phyloP scores from a whole-genome alignment of 139 green algal species.

The Spirogloea muscicola region DNA sequence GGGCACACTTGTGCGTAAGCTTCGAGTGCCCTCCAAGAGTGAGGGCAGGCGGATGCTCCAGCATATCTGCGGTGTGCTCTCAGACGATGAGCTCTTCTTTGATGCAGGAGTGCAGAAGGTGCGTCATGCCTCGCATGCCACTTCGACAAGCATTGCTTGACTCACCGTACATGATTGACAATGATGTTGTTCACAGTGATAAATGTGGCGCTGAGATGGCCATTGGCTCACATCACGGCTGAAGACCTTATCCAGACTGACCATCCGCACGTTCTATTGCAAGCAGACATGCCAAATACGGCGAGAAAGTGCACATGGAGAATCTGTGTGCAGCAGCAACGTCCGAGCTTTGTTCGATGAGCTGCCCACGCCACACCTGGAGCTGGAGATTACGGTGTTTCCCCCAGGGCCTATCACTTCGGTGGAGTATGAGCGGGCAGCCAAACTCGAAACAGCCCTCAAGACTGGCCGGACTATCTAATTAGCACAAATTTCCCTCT shows the following conservation, averaged over 20 bases:
- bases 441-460: slow-evolving; percentile 33
- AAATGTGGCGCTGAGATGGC: too few species aligned
- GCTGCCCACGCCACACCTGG: slow-evolving; percentile 32
- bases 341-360: slow-evolving; percentile 40
- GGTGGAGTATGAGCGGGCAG: slow-evolving; percentile 40
- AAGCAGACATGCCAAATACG: slow-evolving; percentile 26
- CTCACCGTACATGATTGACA: too few species aligned
- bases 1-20: slow-evolving; percentile 13
- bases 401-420: slow-evolving; percentile 21
- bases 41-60: slow-evolving; percentile 9
- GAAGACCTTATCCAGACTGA: too few species aligned
- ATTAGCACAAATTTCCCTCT: neutral
- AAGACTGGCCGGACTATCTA: slow-evolving; percentile 40
- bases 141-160: too few species aligned
- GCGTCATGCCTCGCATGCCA: too few species aligned
- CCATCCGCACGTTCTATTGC: too few species aligned
- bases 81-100: slow-evolving; percentile 19
- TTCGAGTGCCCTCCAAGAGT: neutral
- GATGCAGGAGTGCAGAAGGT: slow-evolving; percentile 29
- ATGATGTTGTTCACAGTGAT: too few species aligned
- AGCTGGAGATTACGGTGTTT: slow-evolving; percentile 45
- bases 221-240: too few species aligned
- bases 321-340: slow-evolving; percentile 38
- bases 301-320: slow-evolving; percentile 14
- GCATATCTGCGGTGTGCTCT: slow-evolving; percentile 7